These are phyloP conservation scores for Cytospora piceicola DNA, from an alignment of 2,329 filamentous ascomycete genomes.

Conservation along the genomic window DNA sequence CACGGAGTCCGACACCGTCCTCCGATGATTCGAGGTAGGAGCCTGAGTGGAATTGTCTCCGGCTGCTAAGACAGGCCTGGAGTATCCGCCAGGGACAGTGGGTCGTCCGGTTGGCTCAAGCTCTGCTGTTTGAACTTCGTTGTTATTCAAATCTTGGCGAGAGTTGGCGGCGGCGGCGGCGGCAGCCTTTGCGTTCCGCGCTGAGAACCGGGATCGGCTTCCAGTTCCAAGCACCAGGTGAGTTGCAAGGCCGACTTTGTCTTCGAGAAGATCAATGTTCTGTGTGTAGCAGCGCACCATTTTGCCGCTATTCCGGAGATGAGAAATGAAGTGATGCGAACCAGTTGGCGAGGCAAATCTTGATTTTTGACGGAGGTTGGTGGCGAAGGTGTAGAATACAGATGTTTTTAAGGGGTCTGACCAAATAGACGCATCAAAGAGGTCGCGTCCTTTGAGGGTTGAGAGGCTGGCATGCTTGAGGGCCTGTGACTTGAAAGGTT, in stretches of 20 bases:
- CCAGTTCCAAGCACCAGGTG: conserved; percentile 65
- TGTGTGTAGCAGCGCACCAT: conserved; percentile 75
- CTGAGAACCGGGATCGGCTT: conserved; percentile 62
- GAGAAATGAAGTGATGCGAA: conserved; percentile 71
- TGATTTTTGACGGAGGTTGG: conserved; percentile 67
- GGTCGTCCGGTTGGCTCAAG: background rate
- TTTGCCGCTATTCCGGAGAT: conserved; percentile 68
- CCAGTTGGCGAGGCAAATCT: conserved; percentile 65
- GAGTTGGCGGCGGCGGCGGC: conserved; percentile 12
- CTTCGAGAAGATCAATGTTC: conserved; percentile 75
- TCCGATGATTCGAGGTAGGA: background rate
- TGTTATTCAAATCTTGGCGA: background rate
- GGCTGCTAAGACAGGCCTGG: background rate
- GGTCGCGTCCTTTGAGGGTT: conserved; percentile 70
- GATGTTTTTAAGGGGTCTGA: conserved; percentile 68
- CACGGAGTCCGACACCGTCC: background rate
- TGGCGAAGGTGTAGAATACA: conserved; percentile 74
- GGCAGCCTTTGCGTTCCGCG: conserved; percentile 29
- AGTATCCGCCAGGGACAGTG: background rate
- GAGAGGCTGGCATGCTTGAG: conserved; percentile 47
- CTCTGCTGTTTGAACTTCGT: background rate
- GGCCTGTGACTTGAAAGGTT: conserved; percentile 37
- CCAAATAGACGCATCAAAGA: conserved; percentile 75
- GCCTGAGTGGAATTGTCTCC: background rate
- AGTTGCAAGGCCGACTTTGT: conserved; percentile 69